These are phyloP conservation scores for Sindora glabra DNA, from an alignment of 306 rosid species.

Conservation along the genomic window DNA sequence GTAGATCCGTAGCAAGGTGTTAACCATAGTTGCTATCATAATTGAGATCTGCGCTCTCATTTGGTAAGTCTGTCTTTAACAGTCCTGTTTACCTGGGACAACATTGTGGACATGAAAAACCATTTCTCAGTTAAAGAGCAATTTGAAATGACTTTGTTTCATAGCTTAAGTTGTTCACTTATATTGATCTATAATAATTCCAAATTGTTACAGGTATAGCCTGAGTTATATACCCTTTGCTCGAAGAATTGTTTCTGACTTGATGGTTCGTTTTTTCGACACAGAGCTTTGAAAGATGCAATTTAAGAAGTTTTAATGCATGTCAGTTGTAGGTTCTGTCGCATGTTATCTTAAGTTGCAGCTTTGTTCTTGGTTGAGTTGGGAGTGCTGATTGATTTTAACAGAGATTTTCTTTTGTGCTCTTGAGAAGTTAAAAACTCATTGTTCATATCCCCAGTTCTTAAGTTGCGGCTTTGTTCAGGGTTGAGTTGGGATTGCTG, in stretches of 20 bases:
- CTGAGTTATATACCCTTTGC: slow-evolving; percentile 96
- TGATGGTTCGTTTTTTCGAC: slow-evolving; percentile 80
- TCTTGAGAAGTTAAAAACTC: no score
- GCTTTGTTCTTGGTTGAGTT: no score
- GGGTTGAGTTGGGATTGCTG: slow-evolving; percentile 1
- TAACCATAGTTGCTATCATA: slow-evolving; percentile 70
- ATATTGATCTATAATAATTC: background rate
- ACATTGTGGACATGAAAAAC: slow-evolving; percentile 9
- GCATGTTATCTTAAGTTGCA: slow-evolving; percentile 5
- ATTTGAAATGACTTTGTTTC: background rate
- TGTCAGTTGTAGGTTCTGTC: background rate
- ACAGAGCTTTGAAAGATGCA: slow-evolving; percentile 56
- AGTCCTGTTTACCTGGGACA: slow-evolving; percentile 1
- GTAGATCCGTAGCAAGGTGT: slow-evolving; percentile 76
- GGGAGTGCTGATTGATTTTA: no score
- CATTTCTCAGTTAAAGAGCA: background rate
- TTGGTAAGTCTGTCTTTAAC: slow-evolving; percentile 49
- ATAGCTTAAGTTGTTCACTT: background rate
- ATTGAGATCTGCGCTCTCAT: slow-evolving; percentile 78
- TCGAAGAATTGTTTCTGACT: slow-evolving; percentile 79
- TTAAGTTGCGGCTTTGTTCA: no score
- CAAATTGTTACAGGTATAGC: slow-evolving; percentile 68
- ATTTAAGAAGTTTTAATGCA: slow-evolving; percentile 5
- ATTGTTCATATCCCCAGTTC: no score
- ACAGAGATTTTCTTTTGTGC: no score